phyloP scores from a whole-genome alignment of 768 basidiomycete genomes.

The Rhizopogon roseolus region DNA sequence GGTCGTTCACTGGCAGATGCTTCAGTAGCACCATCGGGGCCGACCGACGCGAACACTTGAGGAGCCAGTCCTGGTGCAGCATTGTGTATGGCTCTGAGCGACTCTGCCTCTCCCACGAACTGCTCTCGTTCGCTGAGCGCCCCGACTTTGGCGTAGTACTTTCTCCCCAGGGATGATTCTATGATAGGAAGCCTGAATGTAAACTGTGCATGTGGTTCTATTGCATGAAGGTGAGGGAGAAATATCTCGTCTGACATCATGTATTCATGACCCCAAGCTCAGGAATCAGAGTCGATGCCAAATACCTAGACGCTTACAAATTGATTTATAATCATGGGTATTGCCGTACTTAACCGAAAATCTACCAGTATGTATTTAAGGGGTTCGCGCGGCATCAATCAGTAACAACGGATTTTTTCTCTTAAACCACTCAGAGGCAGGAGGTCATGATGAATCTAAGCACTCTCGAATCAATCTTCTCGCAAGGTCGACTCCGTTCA shows the following conservation, averaged over 20 bases:
- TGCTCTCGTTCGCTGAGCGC: conserved; percentile 52
- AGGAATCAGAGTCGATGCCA: too few species aligned
- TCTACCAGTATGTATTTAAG: too few species aligned
- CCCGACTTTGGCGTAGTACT: conserved; percentile 64
- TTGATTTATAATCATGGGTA: too few species aligned
- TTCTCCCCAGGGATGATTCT: conserved; percentile 49
- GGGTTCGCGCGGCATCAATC: too few species aligned
- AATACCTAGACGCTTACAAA: too few species aligned
- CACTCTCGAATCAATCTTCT: too few species aligned
- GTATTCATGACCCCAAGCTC: background rate
- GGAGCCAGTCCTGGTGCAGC: conserved; percentile 73
- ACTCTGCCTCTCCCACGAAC: conserved; percentile 63
- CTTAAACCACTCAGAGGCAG: too few species aligned
- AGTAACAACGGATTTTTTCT: too few species aligned
- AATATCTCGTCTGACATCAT: conserved; percentile 21
- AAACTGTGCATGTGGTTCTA: conserved; percentile 51
- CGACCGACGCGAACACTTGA: conserved; percentile 45
- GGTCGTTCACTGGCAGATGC: conserved; percentile 41
- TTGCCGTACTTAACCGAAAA: too few species aligned
- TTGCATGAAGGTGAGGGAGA: conserved; percentile 37
- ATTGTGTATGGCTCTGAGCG: conserved; percentile 53
- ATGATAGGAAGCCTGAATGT: conserved; percentile 41
- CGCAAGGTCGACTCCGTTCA: too few species aligned
- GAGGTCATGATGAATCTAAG: background rate
- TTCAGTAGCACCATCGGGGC: conserved; percentile 21